Conservation (phyloP, 202 grass and related monocot species). For the Musa balbisiana region DNA sequence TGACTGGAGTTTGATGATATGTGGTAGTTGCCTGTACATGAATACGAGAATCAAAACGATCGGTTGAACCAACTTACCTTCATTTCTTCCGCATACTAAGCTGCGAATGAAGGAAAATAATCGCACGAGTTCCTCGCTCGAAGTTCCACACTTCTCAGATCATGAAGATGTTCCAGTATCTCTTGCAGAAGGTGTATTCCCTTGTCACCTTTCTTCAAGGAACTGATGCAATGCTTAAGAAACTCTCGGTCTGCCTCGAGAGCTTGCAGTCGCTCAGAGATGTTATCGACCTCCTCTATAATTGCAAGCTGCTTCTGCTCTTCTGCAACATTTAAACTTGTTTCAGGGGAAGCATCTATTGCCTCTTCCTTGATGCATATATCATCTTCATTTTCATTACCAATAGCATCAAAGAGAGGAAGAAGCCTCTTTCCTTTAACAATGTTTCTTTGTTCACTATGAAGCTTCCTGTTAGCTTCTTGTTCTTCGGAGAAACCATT, state of each 20-base stretch:
- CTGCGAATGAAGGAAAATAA: slow-evolving; percentile 36
- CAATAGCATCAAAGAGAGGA: slow-evolving; percentile 61
- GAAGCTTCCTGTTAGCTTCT: slow-evolving; percentile 40
- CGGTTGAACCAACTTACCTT: slow-evolving; percentile 4
- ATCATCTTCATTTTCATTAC: slow-evolving; percentile 35
- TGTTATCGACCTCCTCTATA: slow-evolving; percentile 46
- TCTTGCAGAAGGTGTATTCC: slow-evolving; percentile 68
- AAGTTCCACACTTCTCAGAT: slow-evolving; percentile 78
- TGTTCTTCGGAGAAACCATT: slow-evolving; percentile 53
- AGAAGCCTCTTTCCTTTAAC: slow-evolving; percentile 77
- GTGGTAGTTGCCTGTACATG: too few species aligned
- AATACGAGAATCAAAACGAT: not conserved
- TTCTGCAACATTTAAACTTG: slow-evolving; percentile 29
- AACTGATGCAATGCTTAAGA: slow-evolving; percentile 71
- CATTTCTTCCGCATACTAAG: slow-evolving; percentile 35
- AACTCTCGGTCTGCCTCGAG: slow-evolving; percentile 78
- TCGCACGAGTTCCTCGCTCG: slow-evolving; percentile 49
- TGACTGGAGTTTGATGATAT: not conserved
- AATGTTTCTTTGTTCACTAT: slow-evolving; percentile 28
- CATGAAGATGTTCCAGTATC: slow-evolving; percentile 75
- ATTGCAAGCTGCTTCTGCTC: slow-evolving; percentile 50
- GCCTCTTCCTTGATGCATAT: slow-evolving; percentile 18
- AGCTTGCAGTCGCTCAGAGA: slow-evolving; percentile 67
- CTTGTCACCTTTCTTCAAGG: slow-evolving; percentile 65
- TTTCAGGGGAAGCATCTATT: slow-evolving; percentile 27